Evolutionary conservation across 73 alveolate genomes (phyloP), one percentile per base, ranked within the genome.

Genomic region (Symbiodinium pilosum): DNA sequence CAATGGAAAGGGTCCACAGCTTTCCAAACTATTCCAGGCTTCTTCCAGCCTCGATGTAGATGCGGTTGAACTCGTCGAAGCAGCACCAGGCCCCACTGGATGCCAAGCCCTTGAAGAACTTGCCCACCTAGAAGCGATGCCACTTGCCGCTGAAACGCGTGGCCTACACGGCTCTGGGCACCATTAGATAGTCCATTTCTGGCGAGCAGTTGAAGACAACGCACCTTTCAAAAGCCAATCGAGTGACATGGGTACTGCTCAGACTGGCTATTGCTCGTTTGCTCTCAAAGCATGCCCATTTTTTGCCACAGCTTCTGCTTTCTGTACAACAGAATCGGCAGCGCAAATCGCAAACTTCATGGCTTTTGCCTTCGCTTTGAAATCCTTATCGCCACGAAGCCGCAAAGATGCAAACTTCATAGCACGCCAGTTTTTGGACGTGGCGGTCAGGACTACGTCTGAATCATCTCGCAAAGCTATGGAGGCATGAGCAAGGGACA

Each of bases 11-110:
- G n/a, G n/a, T n/a, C n/a, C n/a, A n/a, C n/a, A n/a, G n/a, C n/a
- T n/a, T n/a, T n/a, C n/a, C n/a, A n/a, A n/a, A n/a, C n/a, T n/a
- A n/a, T n/a, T n/a, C n/a, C n/a, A n/a, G n/a, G n/a, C n/a, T n/a
- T 28, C 69, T 3, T 5, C 2, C 12, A 32, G 44, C 99, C 99
- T 99, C 99, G 84, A 99, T 99, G 99, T 99, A 99, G 99, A 99
- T 99, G 84, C 99, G 99, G 99, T 99, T 99, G 99, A 99, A 99
- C 99, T 99, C 99, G 99, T 99, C 99, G 99, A 99, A 99, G 94
- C 99, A 99, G n/a, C 99, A 99, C 99, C 99, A 99, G 51, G 99
- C 99, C 24, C 99, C 99, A 71, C 99, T 99, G 86, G 99, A 99
- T 38, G 99, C 99, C 87, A 99, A 99, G 43, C 99, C 99, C 99